Conservation (phyloP, 495 filamentous ascomycete genomes). For the Entonaema liquescens region DNA sequence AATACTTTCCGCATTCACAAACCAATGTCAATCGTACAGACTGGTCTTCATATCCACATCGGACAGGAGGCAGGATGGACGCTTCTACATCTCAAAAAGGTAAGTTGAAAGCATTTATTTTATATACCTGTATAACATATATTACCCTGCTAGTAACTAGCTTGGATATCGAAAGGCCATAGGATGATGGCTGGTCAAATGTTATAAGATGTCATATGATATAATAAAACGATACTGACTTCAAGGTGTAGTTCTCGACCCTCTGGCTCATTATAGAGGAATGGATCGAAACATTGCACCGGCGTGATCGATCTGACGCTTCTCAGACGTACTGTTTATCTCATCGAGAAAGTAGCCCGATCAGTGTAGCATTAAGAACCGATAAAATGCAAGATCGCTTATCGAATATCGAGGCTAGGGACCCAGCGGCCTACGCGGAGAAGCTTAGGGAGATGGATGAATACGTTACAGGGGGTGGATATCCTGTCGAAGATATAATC, state of each 20-base stretch:
- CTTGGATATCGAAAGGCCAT: not conserved
- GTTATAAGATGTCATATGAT: not conserved
- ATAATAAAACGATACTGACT: not conserved
- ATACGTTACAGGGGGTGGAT: no score
- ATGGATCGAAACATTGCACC: conserved; percentile 11
- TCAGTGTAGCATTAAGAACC: not conserved
- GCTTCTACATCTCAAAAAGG: conserved; percentile 38
- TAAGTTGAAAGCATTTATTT: conserved; percentile 1
- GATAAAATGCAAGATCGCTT: not conserved
- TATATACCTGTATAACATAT: not conserved
- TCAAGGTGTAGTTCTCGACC: conserved; percentile 19
- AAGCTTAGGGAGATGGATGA: not conserved
- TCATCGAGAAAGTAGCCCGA: not conserved
- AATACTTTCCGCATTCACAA: conserved; percentile 35
- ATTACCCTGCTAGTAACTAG: not conserved
- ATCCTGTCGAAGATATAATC: not conserved
- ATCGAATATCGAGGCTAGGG: not conserved
- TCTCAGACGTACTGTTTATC: not conserved
- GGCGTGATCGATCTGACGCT: conserved; percentile 5
- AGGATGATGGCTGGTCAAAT: not conserved
- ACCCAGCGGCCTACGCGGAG: not conserved
- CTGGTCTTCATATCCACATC: conserved; percentile 36
- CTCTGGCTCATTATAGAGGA: conserved; percentile 22
- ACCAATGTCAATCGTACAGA: not conserved
- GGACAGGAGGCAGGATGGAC: conserved; percentile 32